Base-by-base conservation (phyloP, 2,329 filamentous ascomycete genomes). In the Blastomyces parvus region DNA sequence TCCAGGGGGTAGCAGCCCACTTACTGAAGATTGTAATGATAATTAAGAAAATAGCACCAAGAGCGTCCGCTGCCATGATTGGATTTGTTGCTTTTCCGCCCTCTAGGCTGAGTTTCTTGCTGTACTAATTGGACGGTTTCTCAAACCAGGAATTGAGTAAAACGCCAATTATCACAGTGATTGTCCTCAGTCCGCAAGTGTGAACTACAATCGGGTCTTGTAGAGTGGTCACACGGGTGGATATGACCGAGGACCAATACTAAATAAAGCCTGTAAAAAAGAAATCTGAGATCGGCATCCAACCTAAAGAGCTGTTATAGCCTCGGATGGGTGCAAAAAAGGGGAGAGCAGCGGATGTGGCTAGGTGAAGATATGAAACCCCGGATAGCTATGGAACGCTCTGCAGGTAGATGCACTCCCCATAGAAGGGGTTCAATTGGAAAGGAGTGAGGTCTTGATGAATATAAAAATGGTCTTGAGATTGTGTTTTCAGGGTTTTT, bases 1-100 rank as follows among this genome's bases (percentile, higher is more conserved):
- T n/a, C 40, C n/a, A 36, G 33, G 8, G 60, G 62, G 46, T 19
- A 40, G 56, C 19, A 27, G 17, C 40, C 9, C 4, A 67, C 76
- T 66, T 72, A 82, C 79, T 69, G 66, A 82, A 73, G 36, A 82
- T 66, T 50, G 80, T 81, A 68, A 80, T 72, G 27, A 82, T 67
- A 52, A 82, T 74, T 63, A 81, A 65, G 62, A 77, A 73, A 38
- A 81, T 66, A 56, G 74, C 75, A 22, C 77, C 76, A 59, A 68
- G 69, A 14, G 70, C 66, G 33, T 71, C 73, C n/a, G 71, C 70
- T 71, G 61, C 59, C 66, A 67, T 67, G 42, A 11, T 9, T 38
- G 48, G 27, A 2, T 58, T 38, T 27, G 25, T 57, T 36, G 36
- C 22, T 58, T 42, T 58, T 9, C 36, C 2, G 13, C 14, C 13